These are phyloP conservation scores for Aspergillus persii DNA, from an alignment of 2,329 filamentous ascomycete genomes.

Conservation along the genomic window DNA sequence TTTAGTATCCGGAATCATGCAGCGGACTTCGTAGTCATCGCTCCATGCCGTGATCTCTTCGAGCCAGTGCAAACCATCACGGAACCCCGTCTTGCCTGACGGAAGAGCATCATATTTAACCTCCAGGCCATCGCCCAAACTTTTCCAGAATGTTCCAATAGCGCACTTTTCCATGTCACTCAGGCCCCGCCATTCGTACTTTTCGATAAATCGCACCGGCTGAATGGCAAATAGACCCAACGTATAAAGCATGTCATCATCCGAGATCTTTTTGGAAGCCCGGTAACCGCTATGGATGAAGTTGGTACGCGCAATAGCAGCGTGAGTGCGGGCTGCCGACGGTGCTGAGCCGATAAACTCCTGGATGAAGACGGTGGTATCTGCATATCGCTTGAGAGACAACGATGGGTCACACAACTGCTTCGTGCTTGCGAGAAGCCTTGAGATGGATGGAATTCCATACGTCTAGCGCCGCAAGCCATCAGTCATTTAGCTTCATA, in stretches of 20 bases:
- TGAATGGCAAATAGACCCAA: conserved; percentile 64
- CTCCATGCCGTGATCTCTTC: conserved; percentile 53
- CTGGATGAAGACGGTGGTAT: conserved; percentile 50
- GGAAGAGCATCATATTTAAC: conserved; percentile 54
- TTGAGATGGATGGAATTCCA: conserved; percentile 56
- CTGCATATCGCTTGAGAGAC: conserved; percentile 53
- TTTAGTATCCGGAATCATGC: conserved; percentile 55
- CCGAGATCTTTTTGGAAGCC: conserved; percentile 57
- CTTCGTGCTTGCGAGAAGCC: conserved; percentile 48
- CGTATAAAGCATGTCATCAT: conserved; percentile 65
- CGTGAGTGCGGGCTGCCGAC: conserved; percentile 43
- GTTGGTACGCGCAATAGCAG: conserved; percentile 63
- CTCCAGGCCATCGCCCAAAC: conserved; percentile 66
- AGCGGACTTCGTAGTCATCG: conserved; percentile 56
- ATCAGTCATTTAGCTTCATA: neutral
- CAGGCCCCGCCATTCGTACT: conserved; percentile 68
- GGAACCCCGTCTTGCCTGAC: conserved; percentile 41
- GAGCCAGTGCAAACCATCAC: conserved; percentile 53
- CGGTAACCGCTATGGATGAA: conserved; percentile 61
- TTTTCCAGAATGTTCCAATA: conserved; percentile 68
- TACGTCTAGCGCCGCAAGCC: conserved; percentile 46
- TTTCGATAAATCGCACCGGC: conserved; percentile 61
- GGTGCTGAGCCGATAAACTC: conserved; percentile 50
- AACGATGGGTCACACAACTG: conserved; percentile 49
- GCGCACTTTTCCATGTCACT: conserved; percentile 68